A percentile compares a stretch with the other conserved stretches of the same genome.
Conservation (phyloP, 2,329 filamentous ascomycete species). For the Aspergillus sp. region DNA sequence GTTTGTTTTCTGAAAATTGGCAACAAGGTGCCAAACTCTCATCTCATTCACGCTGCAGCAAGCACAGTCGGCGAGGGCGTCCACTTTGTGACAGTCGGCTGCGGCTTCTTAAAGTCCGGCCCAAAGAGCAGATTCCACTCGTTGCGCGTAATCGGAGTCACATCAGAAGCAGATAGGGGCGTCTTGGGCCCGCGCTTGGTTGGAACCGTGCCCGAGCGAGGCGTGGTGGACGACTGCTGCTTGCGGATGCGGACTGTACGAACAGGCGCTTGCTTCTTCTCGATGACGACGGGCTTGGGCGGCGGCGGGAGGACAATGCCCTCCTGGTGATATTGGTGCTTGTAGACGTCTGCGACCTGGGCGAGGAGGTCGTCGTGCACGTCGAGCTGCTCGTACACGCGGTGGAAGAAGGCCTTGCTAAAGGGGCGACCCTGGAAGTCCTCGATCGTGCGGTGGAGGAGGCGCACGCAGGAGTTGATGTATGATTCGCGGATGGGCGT, state of each 20-base stretch:
- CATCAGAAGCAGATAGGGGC: conserved; percentile 47
- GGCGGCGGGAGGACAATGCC: conserved; percentile 43
- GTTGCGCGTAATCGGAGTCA: conserved; percentile 48
- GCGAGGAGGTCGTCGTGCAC: conserved; percentile 43
- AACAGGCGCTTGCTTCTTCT: conserved; percentile 26
- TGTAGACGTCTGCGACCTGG: conserved; percentile 42
- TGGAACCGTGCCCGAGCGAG: conserved; percentile 24
- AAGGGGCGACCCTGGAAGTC: conserved; percentile 49
- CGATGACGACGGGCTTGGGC: conserved; percentile 15
- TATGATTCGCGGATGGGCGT: conserved; percentile 38
- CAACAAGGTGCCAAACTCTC: neutral
- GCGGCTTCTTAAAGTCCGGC: conserved; percentile 34
- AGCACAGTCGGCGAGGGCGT: conserved; percentile 40
- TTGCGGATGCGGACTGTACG: conserved; percentile 28
- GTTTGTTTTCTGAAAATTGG: neutral
- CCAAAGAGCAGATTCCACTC: conserved; percentile 48
- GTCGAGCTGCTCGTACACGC: conserved; percentile 48
- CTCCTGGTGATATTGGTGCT: conserved; percentile 39
- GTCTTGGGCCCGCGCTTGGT: conserved; percentile 42
- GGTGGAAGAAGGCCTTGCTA: conserved; percentile 49
- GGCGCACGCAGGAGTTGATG: conserved; percentile 45
- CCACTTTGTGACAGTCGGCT: conserved; percentile 43
- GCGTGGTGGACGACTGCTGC: conserved; percentile 20
- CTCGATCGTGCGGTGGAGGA: conserved; percentile 46
- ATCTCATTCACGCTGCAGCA: conserved; percentile 30